phyloP scores from a whole-genome alignment of 164 flowering plant genomes.

The Saururus chinensis region DNA sequence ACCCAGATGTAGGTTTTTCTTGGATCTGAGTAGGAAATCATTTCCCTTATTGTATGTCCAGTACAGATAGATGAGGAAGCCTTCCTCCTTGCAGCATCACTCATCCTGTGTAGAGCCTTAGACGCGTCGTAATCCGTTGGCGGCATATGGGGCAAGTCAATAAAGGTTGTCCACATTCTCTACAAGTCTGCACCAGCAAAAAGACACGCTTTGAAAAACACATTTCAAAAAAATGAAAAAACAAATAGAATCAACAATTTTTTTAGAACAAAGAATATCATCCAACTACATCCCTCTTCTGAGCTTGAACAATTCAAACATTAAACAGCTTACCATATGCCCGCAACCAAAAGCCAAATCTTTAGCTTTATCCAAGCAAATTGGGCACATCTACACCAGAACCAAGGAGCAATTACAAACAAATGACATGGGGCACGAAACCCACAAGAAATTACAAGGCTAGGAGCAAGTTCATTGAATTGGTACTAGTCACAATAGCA shows the following conservation, averaged over 20 bases:
- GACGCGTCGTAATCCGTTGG: background rate
- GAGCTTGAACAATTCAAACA: too few species aligned
- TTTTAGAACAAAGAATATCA: background rate
- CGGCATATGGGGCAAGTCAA: conserved; percentile 1
- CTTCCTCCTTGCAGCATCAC: background rate
- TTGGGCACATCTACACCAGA: conserved; percentile 50
- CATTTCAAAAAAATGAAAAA: background rate
- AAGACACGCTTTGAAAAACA: background rate
- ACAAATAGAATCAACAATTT: background rate
- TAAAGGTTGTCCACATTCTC: background rate
- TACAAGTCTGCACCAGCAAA: background rate
- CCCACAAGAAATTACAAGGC: background rate
- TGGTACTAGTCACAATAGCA: too few species aligned
- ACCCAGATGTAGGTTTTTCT: too few species aligned
- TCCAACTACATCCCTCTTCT: too few species aligned
- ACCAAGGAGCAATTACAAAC: background rate
- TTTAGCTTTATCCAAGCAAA: conserved; percentile 70
- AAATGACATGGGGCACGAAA: background rate
- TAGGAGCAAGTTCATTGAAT: background rate
- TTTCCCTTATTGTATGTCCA: too few species aligned
- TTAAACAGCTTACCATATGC: conserved; percentile 42
- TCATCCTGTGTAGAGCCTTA: conserved; percentile 1
- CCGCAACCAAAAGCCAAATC: conserved; percentile 91
- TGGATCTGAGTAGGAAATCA: too few species aligned
- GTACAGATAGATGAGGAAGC: too few species aligned